Conservation (phyloP, 2,329 filamentous ascomycete species). For the Colletotrichum nymphaeae region DNA sequence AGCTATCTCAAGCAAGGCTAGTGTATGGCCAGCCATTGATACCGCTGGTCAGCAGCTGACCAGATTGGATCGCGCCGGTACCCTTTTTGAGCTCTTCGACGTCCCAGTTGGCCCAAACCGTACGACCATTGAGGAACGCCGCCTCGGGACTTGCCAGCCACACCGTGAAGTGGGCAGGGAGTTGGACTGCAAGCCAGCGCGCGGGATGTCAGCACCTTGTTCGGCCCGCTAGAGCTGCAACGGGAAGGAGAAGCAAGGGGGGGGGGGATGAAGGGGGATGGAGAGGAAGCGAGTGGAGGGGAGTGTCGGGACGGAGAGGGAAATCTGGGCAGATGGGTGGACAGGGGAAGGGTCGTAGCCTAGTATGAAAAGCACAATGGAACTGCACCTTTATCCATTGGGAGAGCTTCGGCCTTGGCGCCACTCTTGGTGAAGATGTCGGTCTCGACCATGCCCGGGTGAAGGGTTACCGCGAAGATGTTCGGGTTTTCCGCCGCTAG, state of each 20-base stretch:
- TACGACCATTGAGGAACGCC: constrained; percentile 56
- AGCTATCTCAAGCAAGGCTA: constrained; percentile 2
- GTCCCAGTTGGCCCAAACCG: constrained; percentile 63
- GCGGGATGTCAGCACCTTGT: constrained; percentile 17
- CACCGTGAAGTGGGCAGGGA: constrained; percentile 54
- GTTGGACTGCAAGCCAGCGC: constrained; percentile 40
- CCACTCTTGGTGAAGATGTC: constrained; percentile 38
- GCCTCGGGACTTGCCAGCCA: constrained; percentile 59
- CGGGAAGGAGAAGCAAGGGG: not conserved
- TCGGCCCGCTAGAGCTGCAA: constrained; percentile 5
- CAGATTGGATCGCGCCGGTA: constrained; percentile 12
- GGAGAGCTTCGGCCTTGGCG: constrained; percentile 37
- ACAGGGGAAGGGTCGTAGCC: no score
- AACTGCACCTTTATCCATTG: constrained; percentile 38
- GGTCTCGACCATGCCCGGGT: constrained; percentile 42
- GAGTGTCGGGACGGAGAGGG: not conserved
- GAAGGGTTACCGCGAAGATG: constrained; percentile 38
- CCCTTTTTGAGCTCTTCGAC: constrained; percentile 56
- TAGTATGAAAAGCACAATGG: not conserved
- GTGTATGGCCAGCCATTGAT: constrained; percentile 28
- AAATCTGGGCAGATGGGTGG: not conserved
- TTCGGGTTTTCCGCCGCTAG: constrained; percentile 40
- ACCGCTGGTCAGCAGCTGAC: constrained; percentile 21
- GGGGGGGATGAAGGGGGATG: not conserved
- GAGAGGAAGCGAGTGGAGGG: not conserved